Evolutionary conservation across 176 grass and related monocot genomes (phyloP), one percentile per base, ranked within the genome.

Genomic region (Oryza officinalis): DNA sequence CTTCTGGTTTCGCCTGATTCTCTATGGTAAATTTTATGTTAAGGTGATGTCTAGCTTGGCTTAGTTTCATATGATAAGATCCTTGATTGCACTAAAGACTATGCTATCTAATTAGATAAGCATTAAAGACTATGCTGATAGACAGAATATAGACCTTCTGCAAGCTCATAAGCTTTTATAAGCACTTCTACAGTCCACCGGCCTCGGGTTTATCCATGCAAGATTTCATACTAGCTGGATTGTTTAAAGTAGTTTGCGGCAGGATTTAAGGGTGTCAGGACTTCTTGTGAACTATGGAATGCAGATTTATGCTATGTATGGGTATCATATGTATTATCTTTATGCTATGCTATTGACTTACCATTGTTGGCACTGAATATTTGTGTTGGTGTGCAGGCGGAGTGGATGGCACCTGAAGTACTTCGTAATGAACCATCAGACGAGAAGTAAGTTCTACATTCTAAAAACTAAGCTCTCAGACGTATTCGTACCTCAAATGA

Each of bases 371-470:
- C 64, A 72, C 46, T 88, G 30, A 71, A 83, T 72, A 52, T 22
- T 77, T 85, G 20, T 72, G 43, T 76, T 81, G 27, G 67, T 86
- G 50, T 89, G 84, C 85, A 99, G 97, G 97, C 97, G 8, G 97
- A 99, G 75, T 99, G 97, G 97, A 99, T 99, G 97, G 97, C 97
- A 84, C 97, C 97, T 49, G 97, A 99, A 89, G 89, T 99, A 69
- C 93, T 99, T 74, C 87, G 89, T 25, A 99, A 99, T 28, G 97
- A 99, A 86, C 97, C 87, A 71, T 99, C 97, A 63, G 79, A 99
- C 49, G 97, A 99, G 76, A 99, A 99, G 97, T 99, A 86, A 90
- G 90, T 83, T 85, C 20, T 82, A 33, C 65, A 14, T 82, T 13
- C 14, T 63, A 67, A 18, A 85, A 46, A 50, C 31, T 65, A 27